Base-by-base conservation (phyloP, 1,284 basidiomycete genomes). In the Puccinia novopanici region DNA sequence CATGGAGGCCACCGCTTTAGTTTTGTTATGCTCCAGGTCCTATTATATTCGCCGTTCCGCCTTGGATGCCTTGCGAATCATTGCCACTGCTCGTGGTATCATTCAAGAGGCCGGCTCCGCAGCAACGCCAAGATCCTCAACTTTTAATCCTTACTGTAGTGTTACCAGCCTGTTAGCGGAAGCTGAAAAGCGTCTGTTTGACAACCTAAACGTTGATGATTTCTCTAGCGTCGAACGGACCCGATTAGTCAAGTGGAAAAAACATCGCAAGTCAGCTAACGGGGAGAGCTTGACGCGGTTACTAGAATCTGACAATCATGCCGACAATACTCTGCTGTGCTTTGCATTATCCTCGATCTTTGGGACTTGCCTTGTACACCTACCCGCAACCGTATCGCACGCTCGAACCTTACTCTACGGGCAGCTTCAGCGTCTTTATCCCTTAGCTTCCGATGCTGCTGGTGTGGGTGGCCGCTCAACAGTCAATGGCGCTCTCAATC, bases 371-470 rank as follows among this genome's bases (percentile, higher is more conserved):
- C 61, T 67, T 27, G 54, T 50, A 34, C 59, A 65, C 72, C 40
- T 80, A 37, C 78, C 78, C 22, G 37, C 55, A 5, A 80, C 71
- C n/a, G 72, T 80, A 71, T 61, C 70, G 3, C 78, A 80, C 50
- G 78, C 71, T n/a, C 70, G 71, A 50, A 74, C 50, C 55, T 48
- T 80, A 40, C 42, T 80, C 13, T 74, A 80, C 48, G 59, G 71
- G 40, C 78, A 80, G n/a, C 78, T 80, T 67, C 78, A 80, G 72
- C 68, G 78, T 37, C 68, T 80, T 27, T 80, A 80, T 74, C 78
- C 78, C 48, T 63, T 80, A n/a, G 78, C 71, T 24, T 63, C 78
- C 27, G 78, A 80, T 34, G 61, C 71, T 40, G 78, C 78, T 34
- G 78, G 78, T 52, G 71, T 80, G 3, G 78, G 78, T 67, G 71